Evolutionary conservation across 768 basidiomycete genomes (phyloP), one percentile per base, ranked within the genome.

Genomic region (Lyophyllum decastes): DNA sequence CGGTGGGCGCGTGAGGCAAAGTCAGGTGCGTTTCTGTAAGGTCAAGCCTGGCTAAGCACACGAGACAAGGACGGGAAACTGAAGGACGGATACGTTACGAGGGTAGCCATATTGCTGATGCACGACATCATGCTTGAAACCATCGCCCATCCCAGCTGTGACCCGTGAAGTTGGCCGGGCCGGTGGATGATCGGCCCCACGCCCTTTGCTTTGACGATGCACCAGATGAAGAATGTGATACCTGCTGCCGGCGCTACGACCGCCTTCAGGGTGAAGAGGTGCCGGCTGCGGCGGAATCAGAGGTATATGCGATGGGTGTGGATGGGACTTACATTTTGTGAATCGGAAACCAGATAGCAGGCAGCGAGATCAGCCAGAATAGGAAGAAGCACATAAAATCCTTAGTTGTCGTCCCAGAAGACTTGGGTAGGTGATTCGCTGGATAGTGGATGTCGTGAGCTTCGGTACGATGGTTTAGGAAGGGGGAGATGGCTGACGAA

Each of bases 341-440:
- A 48, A 92, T 85, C 11, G 89, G 90, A 62, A 91, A 87, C 88
- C 88, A 92, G 63, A 92, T 87, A 17, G 87, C 85, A 9, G 89
- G 90, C 27, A 93, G 80, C 30, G 86, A 89, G 38, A 91, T 79
- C 25, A 92, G 73, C 87, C 90, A 94, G 78, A 93, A 95, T 57
- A 94, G 77, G 79, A 94, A 88, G 82, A 94, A 94, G 62, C 84
- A 85, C 75, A 91, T 74, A 63, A 88, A 90, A 72, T 90, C 85
- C 52, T 82, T 80, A n/a, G 88, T 87, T 54, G 78, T 88, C 30
- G 84, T 92, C 44, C 90, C 90, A 58, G 89, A 85, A 12, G 85
- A 87, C 22, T 76, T 79, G n/a, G 90, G 87, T 64, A 92, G 78
- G 57, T 79, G 76, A 76, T 93, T 93, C 24, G 83, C 85, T 89